Conservation (phyloP, 371 early-diverging fungal genomes). For the Phascolomyces articulosus region DNA sequence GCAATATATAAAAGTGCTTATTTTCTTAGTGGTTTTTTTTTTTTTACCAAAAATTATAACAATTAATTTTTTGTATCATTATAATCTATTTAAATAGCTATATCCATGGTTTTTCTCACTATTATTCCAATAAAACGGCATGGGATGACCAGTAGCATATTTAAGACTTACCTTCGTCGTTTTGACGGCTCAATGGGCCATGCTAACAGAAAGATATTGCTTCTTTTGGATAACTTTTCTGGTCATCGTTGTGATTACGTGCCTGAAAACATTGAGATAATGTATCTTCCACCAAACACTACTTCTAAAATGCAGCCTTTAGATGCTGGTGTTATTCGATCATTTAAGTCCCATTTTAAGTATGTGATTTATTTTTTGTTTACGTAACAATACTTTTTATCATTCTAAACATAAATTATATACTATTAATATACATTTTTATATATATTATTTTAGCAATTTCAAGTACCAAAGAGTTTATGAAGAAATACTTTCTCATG, state of each 20-base stretch:
- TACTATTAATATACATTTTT: no score
- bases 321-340: slow-evolving; percentile 25
- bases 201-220: slow-evolving; percentile 8
- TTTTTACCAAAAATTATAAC: background rate
- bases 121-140: slow-evolving; percentile 5
- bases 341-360: slow-evolving; percentile 21
- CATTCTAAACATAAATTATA: background rate
- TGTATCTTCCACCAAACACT: slow-evolving; percentile 26
- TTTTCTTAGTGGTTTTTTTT: no score
- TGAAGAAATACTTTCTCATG: background rate
- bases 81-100: background rate
- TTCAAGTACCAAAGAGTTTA: background rate
- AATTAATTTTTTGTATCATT: background rate
- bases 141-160: slow-evolving; percentile 14
- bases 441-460: no score
- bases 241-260: slow-evolving; percentile 9
- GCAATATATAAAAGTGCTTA: background rate
- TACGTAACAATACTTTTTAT: no score
- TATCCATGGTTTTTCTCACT: background rate
- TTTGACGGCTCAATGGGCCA: slow-evolving; percentile 6
- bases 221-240: slow-evolving; percentile 23
- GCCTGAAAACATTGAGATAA: slow-evolving; percentile 11
- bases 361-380: no score
- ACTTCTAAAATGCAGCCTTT: slow-evolving; percentile 26
- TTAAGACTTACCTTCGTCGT: background rate